phyloP scores from a whole-genome alignment of 2,329 filamentous ascomycete species.

The Salinomyces thailandicus region DNA sequence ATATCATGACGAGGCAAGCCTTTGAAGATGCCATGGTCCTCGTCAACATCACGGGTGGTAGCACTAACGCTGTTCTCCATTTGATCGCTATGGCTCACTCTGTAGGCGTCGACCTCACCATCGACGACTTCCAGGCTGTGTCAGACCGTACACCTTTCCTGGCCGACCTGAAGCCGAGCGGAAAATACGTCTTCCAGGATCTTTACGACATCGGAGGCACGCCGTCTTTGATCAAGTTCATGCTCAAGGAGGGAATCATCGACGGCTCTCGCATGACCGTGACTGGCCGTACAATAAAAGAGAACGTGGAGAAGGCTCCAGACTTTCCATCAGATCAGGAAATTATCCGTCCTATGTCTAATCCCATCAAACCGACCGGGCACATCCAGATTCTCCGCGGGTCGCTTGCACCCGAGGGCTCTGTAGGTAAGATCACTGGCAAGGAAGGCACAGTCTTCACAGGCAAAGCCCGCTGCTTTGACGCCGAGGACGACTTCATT shows the following conservation, averaged over 20 bases:
- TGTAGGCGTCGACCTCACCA: slow-evolving; percentile 38
- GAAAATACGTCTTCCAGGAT: slow-evolving; percentile 50
- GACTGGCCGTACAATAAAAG: slow-evolving; percentile 40
- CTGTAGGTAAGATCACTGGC: slow-evolving; percentile 66
- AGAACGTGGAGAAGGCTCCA: slow-evolving; percentile 44
- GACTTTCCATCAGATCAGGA: slow-evolving; percentile 59
- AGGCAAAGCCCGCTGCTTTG: slow-evolving; percentile 60
- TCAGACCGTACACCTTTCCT: slow-evolving; percentile 41
- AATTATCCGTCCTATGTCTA: slow-evolving; percentile 57
- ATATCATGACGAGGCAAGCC: slow-evolving; percentile 40
- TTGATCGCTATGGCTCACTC: slow-evolving; percentile 42
- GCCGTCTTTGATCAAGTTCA: slow-evolving; percentile 40
- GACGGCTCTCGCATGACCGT: slow-evolving; percentile 40
- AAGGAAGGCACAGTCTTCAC: slow-evolving; percentile 60
- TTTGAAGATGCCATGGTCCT: slow-evolving; percentile 44
- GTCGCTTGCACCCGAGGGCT: slow-evolving; percentile 57
- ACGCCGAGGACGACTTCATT: slow-evolving; percentile 60
- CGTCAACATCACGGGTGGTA: slow-evolving; percentile 41
- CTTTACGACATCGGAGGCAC: slow-evolving; percentile 45
- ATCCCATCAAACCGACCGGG: slow-evolving; percentile 61
- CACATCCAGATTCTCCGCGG: slow-evolving; percentile 65
- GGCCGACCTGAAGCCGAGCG: slow-evolving; percentile 42
- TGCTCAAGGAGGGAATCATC: slow-evolving; percentile 40
- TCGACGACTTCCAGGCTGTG: slow-evolving; percentile 43
- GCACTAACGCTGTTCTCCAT: slow-evolving; percentile 42